Evolutionary conservation across 2,329 filamentous ascomycete genomes (phyloP), one percentile per base, ranked within the genome.

Genomic region (Neoarthrinium moseri): DNA sequence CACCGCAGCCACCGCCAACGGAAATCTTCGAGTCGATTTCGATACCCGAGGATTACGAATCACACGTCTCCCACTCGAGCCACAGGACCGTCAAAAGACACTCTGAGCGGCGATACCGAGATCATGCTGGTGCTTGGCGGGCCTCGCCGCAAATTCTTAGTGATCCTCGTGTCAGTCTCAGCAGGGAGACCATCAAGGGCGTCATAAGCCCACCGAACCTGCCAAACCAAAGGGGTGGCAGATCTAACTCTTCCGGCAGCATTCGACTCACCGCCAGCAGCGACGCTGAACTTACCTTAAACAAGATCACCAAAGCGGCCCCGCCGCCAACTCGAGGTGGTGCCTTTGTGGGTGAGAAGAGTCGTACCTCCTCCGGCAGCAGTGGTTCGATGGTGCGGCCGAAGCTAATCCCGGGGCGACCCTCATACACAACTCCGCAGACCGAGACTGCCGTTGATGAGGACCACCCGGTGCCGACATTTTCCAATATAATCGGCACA

Each of bases 41-140:
- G 29, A 52, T 64, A 58, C 51, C 57, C 20, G 55, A 63, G 23
- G 59, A 59, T 21, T 57, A 63, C 23, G 58, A 63, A 47, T 51
- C 48, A 24, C 58, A 54, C 11, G 43, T 45, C 51, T 51, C 59
- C 35, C 57, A 63, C 15, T 55, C 59, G 6, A 56, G 59, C 8
- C 73, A 76, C 52, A 61, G 73, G 11, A 72, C 69, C 1, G 63
- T 74, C 27, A 67, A 61, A 49, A 63, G 61, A 43, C 60, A 66
- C 24, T 61, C 69, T 39, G 58, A 57, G 17, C 61, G 64, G 34
- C 66, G 70, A 13, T 74, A 76, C 40, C 67, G 62, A 38, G 71
- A 75, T 46, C 65, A 61, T 11, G 68, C 66, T 10, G 72, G 73
- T 4, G 62, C 74, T 4, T 77, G 69, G 67, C 64, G 74, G 49